phyloP scores from a whole-genome alignment of 1,139 yeast genomes.

The Torulaspora globosa region DNA sequence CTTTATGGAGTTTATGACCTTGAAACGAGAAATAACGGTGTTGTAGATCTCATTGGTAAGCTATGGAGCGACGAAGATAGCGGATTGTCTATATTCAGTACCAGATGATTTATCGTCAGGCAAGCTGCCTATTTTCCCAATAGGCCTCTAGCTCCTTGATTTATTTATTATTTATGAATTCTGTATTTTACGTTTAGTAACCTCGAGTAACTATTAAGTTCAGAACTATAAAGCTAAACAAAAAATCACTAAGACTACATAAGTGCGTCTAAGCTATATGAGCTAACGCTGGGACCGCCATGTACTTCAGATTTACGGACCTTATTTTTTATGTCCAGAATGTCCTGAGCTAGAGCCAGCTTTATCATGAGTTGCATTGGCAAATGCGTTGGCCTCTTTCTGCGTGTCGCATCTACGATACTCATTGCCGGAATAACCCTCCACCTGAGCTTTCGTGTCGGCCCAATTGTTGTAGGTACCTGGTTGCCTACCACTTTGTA shows the following conservation, averaged over 20 bases:
- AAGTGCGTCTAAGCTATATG: neutral
- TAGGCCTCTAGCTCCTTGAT: neutral
- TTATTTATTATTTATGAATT: neutral
- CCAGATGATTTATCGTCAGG: constrained; percentile 7
- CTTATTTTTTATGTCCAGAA: neutral
- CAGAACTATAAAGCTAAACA: neutral
- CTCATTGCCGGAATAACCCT: constrained; percentile 52
- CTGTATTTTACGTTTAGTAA: constrained; percentile 1
- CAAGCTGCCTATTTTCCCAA: neutral
- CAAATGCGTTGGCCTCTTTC: constrained; percentile 45
- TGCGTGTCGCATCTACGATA: constrained; percentile 50
- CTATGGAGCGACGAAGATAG: constrained; percentile 43
- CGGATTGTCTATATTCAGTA: constrained; percentile 29
- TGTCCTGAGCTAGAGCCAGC: neutral
- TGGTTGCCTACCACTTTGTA: constrained; percentile 49
- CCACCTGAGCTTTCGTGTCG: constrained; percentile 44
- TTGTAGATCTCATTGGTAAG: constrained; percentile 45
- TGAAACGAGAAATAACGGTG: constrained; percentile 66
- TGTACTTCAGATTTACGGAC: neutral
- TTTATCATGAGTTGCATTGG: constrained; percentile 15
- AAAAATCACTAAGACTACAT: neutral
- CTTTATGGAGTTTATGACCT: constrained; percentile 78
- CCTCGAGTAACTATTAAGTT: neutral
- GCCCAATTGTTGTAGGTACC: constrained; percentile 57
- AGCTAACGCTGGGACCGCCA: neutral